Conservation (phyloP, 371 early-diverging fungal species). For the Circinella minor region DNA sequence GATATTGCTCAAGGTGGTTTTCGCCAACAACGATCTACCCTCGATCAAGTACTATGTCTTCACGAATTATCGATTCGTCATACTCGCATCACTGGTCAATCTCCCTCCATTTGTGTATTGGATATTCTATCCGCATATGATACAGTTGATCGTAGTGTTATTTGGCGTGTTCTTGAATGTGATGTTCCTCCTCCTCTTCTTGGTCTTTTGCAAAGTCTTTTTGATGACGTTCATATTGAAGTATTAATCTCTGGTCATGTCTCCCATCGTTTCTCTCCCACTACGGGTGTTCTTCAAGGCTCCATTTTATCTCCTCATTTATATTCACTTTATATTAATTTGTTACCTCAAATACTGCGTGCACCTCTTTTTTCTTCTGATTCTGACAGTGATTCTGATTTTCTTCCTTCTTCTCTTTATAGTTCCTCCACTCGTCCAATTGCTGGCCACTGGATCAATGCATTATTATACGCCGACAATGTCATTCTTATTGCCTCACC, state of each 20-base stretch:
- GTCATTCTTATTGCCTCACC: slow-evolving; percentile 20
- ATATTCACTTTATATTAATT: too few relatives aligned
- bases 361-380: not conserved
- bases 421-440: not conserved
- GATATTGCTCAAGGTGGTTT: slow-evolving; percentile 44
- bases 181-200: slow-evolving; percentile 6
- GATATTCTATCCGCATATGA: slow-evolving; percentile 31
- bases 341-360: not conserved
- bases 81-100: not conserved
- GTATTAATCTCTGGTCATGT: too few relatives aligned
- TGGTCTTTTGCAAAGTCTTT: too few relatives aligned
- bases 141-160: slow-evolving; percentile 15
- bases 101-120: slow-evolving; percentile 19
- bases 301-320: too few relatives aligned
- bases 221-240: too few relatives aligned
- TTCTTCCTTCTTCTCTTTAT: too few relatives aligned
- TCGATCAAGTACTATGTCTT: slow-evolving; percentile 10
- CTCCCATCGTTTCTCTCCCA: too few relatives aligned
- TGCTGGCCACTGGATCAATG: not conserved
- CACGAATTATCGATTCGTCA: slow-evolving; percentile 2
- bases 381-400: too few relatives aligned
- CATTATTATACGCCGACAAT: slow-evolving; percentile 25
- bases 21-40: slow-evolving; percentile 5
- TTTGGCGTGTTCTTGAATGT: slow-evolving; percentile 16
- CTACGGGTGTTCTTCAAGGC: too few relatives aligned